A percentile compares a stretch with the other conserved stretches of the same genome.
Evolutionary conservation across 345 rosid genomes (phyloP).

Genomic region (Adansonia digitata): DNA sequence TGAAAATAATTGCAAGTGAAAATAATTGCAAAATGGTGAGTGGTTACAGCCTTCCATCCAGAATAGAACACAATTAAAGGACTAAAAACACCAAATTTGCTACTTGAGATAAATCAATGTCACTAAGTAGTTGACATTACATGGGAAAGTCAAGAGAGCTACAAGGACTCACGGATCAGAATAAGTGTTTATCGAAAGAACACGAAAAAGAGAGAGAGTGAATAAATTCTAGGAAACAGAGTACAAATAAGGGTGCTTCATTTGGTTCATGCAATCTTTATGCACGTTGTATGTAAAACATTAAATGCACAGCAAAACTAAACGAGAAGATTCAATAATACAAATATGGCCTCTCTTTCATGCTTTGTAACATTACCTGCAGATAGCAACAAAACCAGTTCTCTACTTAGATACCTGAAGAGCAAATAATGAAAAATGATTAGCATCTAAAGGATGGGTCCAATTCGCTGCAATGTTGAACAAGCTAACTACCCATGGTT

Average conservation of each 20-base stretch:
- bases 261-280: conserved; percentile 34
- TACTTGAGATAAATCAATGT: neutral
- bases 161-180: neutral
- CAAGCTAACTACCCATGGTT: too few species aligned
- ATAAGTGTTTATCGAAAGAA: neutral
- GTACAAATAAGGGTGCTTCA: conserved; percentile 12
- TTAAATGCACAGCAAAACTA: conserved; percentile 27
- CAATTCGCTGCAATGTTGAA: neutral
- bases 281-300: conserved; percentile 33
- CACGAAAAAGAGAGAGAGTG: neutral
- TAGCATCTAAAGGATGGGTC: neutral
- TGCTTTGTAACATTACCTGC: conserved; percentile 18
- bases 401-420: neutral
- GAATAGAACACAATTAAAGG: neutral
- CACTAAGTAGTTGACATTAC: neutral
- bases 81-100: neutral
- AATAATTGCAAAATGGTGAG: neutral
- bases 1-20: too few species aligned
- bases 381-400: conserved; percentile 4
- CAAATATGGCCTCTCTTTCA: conserved; percentile 18
- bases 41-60: neutral
- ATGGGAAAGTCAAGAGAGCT: neutral
- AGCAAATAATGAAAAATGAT: neutral
- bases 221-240: neutral
- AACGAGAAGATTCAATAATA: conserved; percentile 18